Base-by-base conservation (phyloP, 441 rosid species). In the Aleurites moluccanus region DNA sequence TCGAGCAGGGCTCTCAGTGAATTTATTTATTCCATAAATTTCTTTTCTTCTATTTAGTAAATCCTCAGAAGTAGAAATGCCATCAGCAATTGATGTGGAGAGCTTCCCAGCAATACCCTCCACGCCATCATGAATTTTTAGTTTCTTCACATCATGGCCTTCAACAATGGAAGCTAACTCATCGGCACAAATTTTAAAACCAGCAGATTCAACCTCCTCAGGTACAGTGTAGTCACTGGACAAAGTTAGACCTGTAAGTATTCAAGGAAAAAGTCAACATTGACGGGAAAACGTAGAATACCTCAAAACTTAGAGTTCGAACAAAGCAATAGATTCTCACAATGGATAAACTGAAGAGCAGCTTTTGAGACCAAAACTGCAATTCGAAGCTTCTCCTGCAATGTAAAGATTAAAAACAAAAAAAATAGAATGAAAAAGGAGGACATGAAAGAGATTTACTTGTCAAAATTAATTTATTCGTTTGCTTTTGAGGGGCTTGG, bases 351-450 rank as follows among this genome's bases (percentile, higher is more conserved):
- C 68, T 90, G 96, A 82, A 95, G 88, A 25, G 99, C 99, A 80
- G 97, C 98, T 84, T 90, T 94, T 20, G 99, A 93, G 78, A 95
- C 99, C 83, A 95, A 77, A 42, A 95, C 88, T 14, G 99, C 97
- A 75, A 95, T 86, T 77, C 92, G 85, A 61, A 93, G 85, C 72
- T 87, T 91, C 78, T 88, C 89, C 97, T 92, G 84, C 78, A 70
- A 71, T 66, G 74, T 27, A 20, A 53, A 79, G 40, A 57, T 28
- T 67, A 33, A 40, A 30, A 71, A 80, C 65, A 3, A 30, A 52
- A 77, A 21, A 50, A 45, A 73, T 30, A 28, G 13, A 69, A 77
- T 53, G 52, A 77, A 45, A 63, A 68, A 10, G 38, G 15, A 27
- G 69, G 11, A 25, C 64, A 76, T 55, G 16, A 35, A 14, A 73